phyloP scores from a whole-genome alignment of 2,329 filamentous ascomycete species.

The Penicillium sp. region DNA sequence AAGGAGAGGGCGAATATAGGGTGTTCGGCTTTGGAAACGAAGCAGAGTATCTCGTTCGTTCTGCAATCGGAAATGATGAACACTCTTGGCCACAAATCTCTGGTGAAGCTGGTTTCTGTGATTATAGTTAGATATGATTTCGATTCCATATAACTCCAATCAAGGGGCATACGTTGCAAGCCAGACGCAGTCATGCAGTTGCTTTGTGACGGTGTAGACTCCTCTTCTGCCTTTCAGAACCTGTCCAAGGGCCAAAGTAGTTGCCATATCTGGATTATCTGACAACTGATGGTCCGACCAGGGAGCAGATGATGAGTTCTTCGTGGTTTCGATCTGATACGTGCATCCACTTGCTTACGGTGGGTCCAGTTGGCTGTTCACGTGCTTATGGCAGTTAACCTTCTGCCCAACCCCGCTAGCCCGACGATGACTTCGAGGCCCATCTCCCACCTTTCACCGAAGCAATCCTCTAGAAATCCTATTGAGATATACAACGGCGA shows the following conservation, averaged over 20 bases:
- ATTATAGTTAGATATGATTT: not conserved
- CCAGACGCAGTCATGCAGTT: not conserved
- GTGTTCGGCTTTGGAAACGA: not conserved
- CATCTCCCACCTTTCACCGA: not conserved
- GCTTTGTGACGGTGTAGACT: not conserved
- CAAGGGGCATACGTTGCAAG: not conserved
- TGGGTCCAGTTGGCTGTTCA: not conserved
- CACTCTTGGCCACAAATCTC: not conserved
- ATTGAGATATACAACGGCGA: not conserved
- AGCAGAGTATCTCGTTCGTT: not conserved
- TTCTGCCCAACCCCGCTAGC: constrained; percentile 3
- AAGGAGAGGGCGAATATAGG: not conserved
- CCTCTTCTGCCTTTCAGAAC: not conserved
- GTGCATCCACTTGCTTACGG: too few species aligned
- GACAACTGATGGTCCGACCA: not conserved
- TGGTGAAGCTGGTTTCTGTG: not conserved
- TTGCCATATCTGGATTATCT: not conserved
- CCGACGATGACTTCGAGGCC: not conserved
- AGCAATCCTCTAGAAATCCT: not conserved
- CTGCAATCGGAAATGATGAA: not conserved
- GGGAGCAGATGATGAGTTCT: not conserved
- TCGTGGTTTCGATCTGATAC: too few species aligned
- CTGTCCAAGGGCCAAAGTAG: not conserved
- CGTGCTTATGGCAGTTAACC: not conserved
- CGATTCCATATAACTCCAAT: not conserved